These are phyloP conservation scores for Botryotinia convoluta DNA, from an alignment of 2,329 filamentous ascomycete species.

Conservation along the genomic window DNA sequence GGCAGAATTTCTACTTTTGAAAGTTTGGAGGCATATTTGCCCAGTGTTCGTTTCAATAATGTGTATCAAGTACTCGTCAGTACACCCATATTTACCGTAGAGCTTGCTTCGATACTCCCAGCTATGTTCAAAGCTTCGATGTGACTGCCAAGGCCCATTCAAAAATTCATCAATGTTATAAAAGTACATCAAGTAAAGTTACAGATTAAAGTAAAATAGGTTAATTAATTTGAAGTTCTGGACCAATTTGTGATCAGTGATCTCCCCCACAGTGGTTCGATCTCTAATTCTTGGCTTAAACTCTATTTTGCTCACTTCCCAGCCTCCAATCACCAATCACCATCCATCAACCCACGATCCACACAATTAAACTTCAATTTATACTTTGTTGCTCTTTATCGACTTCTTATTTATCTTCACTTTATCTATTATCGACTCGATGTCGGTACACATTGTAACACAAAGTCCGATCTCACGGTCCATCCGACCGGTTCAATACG, in stretches of 20 bases:
- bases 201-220: not conserved
- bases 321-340: not conserved
- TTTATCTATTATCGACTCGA: not conserved
- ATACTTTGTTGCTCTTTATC: not conserved
- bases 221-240: not conserved
- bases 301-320: not conserved
- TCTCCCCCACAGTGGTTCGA: not conserved
- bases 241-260: not conserved
- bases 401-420: not conserved
- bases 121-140: not conserved
- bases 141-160: not conserved
- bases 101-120: not conserved
- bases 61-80: not conserved
- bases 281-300: not conserved
- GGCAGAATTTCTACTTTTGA: not conserved
- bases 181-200: not conserved
- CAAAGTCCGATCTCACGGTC: not conserved
- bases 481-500: not conserved
- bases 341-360: not conserved
- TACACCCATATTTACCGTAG: not conserved
- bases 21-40: not conserved
- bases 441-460: not conserved
- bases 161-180: not conserved
- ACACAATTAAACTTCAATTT: not conserved
- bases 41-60: not conserved